Percentiles rank a stretch among this genome's conserved stretches.
Conservation (phyloP, 2,329 filamentous ascomycete species). For the Fusarium pseudograminearum region DNA sequence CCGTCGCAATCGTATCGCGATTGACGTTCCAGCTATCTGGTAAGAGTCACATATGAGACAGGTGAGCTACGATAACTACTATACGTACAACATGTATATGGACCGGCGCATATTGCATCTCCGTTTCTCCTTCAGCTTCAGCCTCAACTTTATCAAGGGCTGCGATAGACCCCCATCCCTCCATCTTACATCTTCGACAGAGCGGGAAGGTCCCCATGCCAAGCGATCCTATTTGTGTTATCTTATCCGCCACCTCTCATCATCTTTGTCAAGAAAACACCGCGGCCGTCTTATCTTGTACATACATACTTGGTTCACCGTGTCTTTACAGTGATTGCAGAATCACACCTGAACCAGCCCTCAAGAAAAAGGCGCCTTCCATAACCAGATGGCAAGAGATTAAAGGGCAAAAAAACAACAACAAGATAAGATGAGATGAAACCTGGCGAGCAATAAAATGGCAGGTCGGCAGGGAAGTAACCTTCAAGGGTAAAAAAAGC, state of each 20-base stretch:
- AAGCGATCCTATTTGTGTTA: not conserved
- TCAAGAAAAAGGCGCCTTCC: slow-evolving; percentile 1
- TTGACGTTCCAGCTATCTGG: slow-evolving; percentile 1
- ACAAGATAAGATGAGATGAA: slow-evolving; percentile 8
- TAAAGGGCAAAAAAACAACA: not conserved
- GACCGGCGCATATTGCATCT: not conserved
- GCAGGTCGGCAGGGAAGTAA: not conserved
- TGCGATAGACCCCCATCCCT: not conserved
- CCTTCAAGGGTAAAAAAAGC: not conserved
- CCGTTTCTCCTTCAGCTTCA: slow-evolving; percentile 6
- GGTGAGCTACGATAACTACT: not conserved
- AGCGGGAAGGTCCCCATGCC: not conserved
- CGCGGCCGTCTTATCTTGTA: not conserved
- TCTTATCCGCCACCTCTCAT: not conserved
- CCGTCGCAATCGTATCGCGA: not conserved
- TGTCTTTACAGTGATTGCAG: not conserved
- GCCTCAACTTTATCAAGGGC: slow-evolving; percentile 3
- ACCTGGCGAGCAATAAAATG: not conserved
- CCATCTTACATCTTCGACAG: not conserved
- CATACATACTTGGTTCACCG: not conserved
- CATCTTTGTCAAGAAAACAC: not conserved
- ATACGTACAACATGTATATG: not conserved
- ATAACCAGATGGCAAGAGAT: slow-evolving; percentile 12
- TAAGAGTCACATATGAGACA: not conserved
- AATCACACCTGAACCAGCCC: slow-evolving; percentile 12